Evolutionary conservation across 106 monocot species (phyloP), one percentile per base, ranked within the genome.

Genomic region (Acorus gramineus): DNA sequence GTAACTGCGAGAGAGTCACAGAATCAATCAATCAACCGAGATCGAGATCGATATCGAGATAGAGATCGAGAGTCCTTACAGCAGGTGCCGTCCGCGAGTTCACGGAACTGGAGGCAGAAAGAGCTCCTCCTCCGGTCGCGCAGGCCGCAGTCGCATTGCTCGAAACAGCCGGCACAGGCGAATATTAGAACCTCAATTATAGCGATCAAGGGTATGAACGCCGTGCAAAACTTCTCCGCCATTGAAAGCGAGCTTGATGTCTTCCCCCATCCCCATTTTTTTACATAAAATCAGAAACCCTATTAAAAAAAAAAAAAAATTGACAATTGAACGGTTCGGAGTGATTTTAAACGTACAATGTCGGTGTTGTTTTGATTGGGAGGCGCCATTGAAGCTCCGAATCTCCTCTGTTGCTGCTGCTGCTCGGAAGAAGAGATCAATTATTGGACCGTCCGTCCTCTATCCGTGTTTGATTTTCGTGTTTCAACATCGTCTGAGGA

Each of bases 161-260:
- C 73, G 77, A 86, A 84, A 81, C 90, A 91, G 44, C 72, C 86
- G 13, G 76, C 14, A 42, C 79, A 69, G 28, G 65, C 68, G 71
- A 46, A 79, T 68, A 81, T 56, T 42, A 91, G 45, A 9, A 61
- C 76, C 71, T 91, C 90, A 44, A 76, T 52, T 11, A 86, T 71
- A 14, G 80, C 80, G 1, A 91, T 28, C 4, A 86, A 4, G 8
- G 90, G 90, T 5, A 86, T 59, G 66, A 78, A 83, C 4, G 53
- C 75, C 46, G 69, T 60, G 60, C 85, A 90, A 0, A 90, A 61
- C 53, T 45, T 55, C 75, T 90, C 90, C 43, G 78, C 78, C 11
- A 74, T 44, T 46, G 82, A 56, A 48, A 83, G 46, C 52, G 62
- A 72, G 57, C 28, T 28, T 28, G 28, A 28, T 1, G 28, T 28